phyloP scores from a whole-genome alignment of 345 rosid species.

The Gossypium herbaceum region DNA sequence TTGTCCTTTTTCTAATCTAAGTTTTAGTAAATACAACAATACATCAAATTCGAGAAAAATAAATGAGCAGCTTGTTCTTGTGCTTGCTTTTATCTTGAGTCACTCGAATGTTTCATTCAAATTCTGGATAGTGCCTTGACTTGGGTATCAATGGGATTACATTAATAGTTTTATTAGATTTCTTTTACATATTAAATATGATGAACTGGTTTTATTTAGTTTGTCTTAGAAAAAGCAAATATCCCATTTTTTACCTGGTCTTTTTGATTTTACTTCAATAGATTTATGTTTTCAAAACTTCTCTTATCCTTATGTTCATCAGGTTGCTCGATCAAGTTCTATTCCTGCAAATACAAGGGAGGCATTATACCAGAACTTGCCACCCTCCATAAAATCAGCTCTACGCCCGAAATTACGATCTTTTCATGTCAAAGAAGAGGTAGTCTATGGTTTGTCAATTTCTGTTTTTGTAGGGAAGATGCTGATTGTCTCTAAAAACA shows the following conservation, averaged over 20 bases:
- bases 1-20: neutral
- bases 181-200: neutral
- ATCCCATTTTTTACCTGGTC: neutral
- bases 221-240: neutral
- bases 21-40: neutral
- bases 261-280: neutral
- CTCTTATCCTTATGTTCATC: slow-evolving; percentile 11
- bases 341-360: slow-evolving; percentile 82
- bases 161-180: neutral
- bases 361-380: slow-evolving; percentile 76
- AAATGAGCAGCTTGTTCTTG: neutral
- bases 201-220: neutral
- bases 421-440: slow-evolving; percentile 57
- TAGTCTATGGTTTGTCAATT: slow-evolving; percentile 19
- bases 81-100: neutral
- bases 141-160: neutral
- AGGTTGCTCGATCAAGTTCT: slow-evolving; percentile 80
- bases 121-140: neutral
- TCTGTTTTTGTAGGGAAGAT: neutral
- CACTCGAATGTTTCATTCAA: neutral
- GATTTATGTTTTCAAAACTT: slow-evolving; percentile 5
- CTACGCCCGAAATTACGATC: slow-evolving; percentile 62
- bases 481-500: neutral
- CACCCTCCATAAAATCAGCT: slow-evolving; percentile 67
- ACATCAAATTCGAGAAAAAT: neutral